Percentiles rank a stretch among this genome's conserved stretches.
Evolutionary conservation across 345 rosid species (phyloP).

Genomic region (Eucalyptus globulus): DNA sequence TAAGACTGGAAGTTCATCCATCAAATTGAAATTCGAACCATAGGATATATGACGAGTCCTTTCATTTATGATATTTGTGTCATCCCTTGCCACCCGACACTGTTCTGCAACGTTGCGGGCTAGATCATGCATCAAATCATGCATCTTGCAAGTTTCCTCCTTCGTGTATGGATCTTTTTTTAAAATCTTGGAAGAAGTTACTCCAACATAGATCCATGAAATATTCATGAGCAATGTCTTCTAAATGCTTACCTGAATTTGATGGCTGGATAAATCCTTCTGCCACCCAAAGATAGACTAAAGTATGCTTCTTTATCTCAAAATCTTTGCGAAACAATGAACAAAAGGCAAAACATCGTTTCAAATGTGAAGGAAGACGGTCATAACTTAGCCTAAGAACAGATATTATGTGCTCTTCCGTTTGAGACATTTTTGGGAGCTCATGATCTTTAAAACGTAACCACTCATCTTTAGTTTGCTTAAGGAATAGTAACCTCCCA

Average conservation of each 20-base stretch:
- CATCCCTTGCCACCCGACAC: not conserved
- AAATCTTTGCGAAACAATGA: not conserved
- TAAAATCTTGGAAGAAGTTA: constrained; percentile 3
- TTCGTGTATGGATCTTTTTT: not conserved
- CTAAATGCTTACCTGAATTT: not conserved
- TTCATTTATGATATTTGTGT: not conserved
- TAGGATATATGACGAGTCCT: not conserved
- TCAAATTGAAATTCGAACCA: not conserved
- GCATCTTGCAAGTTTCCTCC: not conserved
- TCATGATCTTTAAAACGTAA: not conserved
- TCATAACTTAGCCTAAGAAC: not conserved
- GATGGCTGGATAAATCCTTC: no score
- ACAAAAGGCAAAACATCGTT: not conserved
- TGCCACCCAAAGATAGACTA: no score
- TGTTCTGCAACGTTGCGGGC: rapidly evolving
- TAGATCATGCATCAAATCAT: constrained; percentile 1
- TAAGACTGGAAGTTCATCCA: not conserved
- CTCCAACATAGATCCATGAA: not conserved
- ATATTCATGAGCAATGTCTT: not conserved
- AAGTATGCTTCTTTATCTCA: no score
- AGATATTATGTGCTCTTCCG: not conserved
- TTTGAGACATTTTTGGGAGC: no score
- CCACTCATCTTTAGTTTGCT: not conserved
- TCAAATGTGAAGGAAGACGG: not conserved
- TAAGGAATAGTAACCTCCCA: not conserved